Base-by-base conservation (phyloP, 257 asterid genomes). In the Ehretia macrophylla region DNA sequence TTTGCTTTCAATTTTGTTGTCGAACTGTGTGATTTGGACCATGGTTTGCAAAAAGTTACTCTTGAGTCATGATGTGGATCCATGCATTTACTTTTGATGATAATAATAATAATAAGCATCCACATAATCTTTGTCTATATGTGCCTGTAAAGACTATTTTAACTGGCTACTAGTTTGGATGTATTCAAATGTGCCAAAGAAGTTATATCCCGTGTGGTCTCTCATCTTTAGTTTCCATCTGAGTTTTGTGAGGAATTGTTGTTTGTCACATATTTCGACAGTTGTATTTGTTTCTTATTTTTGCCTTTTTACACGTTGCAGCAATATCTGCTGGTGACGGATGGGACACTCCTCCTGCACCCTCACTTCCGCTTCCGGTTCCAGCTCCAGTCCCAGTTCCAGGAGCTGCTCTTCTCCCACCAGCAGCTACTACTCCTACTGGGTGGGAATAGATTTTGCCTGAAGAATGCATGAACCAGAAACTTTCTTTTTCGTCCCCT, bases 311-410 rank as follows among this genome's bases (percentile, higher is more conserved):
- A 40, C 6, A 52, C 46, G 32, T 40, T 70, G 23, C 68, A 68
- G 75, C 5, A 0, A 14, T 49, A 10, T 69, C 35, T 4, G 70
- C 58, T 12, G 70, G 39, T 18, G 84, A 68, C 11, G 94, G 87
- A 57, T 85, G 87, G 85, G 87, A 85, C 14, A 57, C 73, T 14
- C 75, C 79, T n/a, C 81, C 79, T 17, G 65, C 87, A 16, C 84
- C 94, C 14, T 56, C 81, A 14, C 12, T 13, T 19, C 79, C 71
- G 1, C 77, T 61, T 47, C 62, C 83, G 11, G 79, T 12, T 0
- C 23, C 32, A 3, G 11, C 56, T 19, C 77, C 71, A 1, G 79
- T 61, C 32, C 62, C 83, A 11, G 79, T 13, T 1, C 14, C 38
- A 1, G n/a, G 18, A 10, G 47, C 11, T 42, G 47, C 4, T 27